Evolutionary conservation across 2,329 filamentous ascomycete species (phyloP).

Genomic region (Lasiodiplodia theobromae): DNA sequence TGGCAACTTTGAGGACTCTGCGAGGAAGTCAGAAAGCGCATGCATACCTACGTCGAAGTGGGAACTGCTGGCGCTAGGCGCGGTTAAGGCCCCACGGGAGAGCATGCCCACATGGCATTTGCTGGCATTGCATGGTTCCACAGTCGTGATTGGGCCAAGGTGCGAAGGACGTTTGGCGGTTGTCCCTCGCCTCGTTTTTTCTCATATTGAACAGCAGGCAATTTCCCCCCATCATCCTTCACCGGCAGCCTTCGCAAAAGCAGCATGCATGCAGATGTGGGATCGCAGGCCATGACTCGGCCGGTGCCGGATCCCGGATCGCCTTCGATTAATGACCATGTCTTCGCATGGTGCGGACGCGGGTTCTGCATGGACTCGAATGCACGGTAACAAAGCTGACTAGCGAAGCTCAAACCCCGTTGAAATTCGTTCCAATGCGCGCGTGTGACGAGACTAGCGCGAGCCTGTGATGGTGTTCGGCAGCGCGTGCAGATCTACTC

Average conservation of each 20-base stretch:
- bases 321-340: background rate
- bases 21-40: background rate
- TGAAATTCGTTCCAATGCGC: too few species aligned
- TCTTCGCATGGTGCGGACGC: background rate
- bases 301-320: constrained; percentile 17
- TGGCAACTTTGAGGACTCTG: background rate
- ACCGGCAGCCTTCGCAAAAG: background rate
- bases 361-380: background rate
- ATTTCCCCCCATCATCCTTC: background rate
- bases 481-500: constrained; percentile 22
- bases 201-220: constrained; percentile 7
- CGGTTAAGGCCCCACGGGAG: constrained; percentile 3
- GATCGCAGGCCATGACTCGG: background rate
- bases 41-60: background rate
- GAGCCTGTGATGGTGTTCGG: background rate
- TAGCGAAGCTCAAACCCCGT: constrained; percentile 17
- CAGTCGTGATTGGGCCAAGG: background rate
- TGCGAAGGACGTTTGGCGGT: background rate
- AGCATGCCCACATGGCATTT: constrained; percentile 7
- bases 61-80: constrained; percentile 11
- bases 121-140: constrained; percentile 17
- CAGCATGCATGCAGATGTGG: background rate
- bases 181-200: constrained; percentile 1
- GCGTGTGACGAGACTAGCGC: constrained; percentile 10
- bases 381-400: constrained; percentile 14